A percentile compares a stretch with the other conserved stretches of the same genome.
These are phyloP conservation scores for Erodium chrysanthum DNA, from an alignment of 441 rosid genomes.

Conservation along the genomic window DNA sequence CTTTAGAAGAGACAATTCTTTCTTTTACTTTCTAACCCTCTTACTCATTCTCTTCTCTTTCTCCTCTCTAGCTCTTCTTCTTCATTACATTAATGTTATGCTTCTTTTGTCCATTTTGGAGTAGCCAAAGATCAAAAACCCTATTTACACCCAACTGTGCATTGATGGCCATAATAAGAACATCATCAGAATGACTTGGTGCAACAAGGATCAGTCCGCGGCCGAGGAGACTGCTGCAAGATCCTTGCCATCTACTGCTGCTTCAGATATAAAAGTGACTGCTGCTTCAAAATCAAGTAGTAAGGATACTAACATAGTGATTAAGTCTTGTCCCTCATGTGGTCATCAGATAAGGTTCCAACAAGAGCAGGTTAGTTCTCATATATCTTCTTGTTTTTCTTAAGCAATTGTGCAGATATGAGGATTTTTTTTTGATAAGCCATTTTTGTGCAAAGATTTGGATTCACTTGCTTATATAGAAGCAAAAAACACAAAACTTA, in stretches of 20 bases:
- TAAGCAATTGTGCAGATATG: too few relatives aligned
- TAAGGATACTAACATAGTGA: conserved; percentile 33
- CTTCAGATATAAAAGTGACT: neutral
- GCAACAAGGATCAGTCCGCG: conserved; percentile 40
- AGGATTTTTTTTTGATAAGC: too few relatives aligned
- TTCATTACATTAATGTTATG: neutral
- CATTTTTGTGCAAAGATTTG: too few relatives aligned
- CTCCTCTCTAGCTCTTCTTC: conserved; percentile 18
- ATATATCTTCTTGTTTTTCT: too few relatives aligned
- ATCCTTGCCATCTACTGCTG: conserved; percentile 24
- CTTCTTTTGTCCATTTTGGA: conserved; percentile 27
- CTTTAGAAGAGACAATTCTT: conserved; percentile 52
- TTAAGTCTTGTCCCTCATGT: conserved; percentile 71
- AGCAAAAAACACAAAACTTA: too few relatives aligned
- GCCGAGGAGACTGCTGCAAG: conserved; percentile 29
- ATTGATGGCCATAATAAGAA: conserved; percentile 31
- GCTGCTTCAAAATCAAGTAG: conserved; percentile 14
- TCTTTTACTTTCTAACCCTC: conserved; percentile 14
- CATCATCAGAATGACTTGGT: conserved; percentile 59
- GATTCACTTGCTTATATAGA: too few relatives aligned
- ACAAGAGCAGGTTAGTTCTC: conserved; percentile 42
- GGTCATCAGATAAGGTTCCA: conserved; percentile 48
- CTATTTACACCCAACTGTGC: neutral
- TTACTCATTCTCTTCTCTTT: conserved; percentile 13
- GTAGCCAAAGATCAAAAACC: conserved; percentile 11